These are phyloP conservation scores for Kregervanrija pseudodelftensis DNA, from an alignment of 805 yeast genomes.

Conservation along the genomic window DNA sequence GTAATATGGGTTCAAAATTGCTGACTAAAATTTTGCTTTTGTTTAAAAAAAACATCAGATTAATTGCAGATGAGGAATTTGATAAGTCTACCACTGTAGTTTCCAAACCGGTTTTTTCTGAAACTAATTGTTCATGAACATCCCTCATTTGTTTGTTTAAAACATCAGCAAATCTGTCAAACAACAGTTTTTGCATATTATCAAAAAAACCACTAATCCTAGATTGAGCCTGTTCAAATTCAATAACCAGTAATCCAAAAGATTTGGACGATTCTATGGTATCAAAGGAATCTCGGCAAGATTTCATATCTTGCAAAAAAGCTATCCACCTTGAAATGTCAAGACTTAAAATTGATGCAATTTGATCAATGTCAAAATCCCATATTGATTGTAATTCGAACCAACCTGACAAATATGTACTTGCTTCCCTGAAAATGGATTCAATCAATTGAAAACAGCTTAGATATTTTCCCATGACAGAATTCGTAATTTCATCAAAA, in stretches of 20 bases:
- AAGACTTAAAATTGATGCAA: constrained; percentile 27
- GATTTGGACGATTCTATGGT: constrained; percentile 31
- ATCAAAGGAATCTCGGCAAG: constrained; percentile 42
- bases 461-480: too few species aligned
- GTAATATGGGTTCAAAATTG: constrained; percentile 17
- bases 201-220: constrained; percentile 45
- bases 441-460: background rate
- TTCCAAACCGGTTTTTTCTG: constrained; percentile 33
- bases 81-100: constrained; percentile 26
- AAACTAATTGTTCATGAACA: constrained; percentile 26
- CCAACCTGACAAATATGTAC: constrained; percentile 34
- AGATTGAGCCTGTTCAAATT: constrained; percentile 47
- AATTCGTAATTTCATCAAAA: background rate
- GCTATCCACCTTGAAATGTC: constrained; percentile 42
- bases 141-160: constrained; percentile 27
- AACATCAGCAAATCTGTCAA: constrained; percentile 33
- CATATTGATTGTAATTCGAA: constrained; percentile 47
- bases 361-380: constrained; percentile 42
- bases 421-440: background rate
- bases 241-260: constrained; percentile 38
- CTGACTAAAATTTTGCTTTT: constrained; percentile 17
- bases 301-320: constrained; percentile 36
- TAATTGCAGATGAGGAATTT: constrained; percentile 32
- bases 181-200: constrained; percentile 45
- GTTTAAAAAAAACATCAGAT: constrained; percentile 34